Conservation (phyloP, 1,284 basidiomycete genomes). For the Trametes hirsuta region DNA sequence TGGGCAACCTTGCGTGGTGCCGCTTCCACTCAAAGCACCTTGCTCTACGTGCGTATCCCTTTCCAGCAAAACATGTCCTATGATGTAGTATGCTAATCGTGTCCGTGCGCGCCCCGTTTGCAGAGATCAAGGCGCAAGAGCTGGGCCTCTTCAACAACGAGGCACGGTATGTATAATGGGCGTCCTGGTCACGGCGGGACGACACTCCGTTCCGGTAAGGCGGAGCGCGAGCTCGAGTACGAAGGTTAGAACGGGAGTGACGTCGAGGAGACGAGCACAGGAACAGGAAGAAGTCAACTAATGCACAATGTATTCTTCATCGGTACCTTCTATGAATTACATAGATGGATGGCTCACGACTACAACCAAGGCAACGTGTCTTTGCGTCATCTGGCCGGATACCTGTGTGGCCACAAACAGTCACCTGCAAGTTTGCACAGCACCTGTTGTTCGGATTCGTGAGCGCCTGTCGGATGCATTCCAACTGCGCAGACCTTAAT, state of each 20-base stretch:
- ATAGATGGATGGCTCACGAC: neutral
- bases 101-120: neutral
- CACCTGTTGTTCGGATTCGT: neutral
- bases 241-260: neutral
- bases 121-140: conserved; percentile 23
- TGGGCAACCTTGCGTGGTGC: conserved; percentile 39
- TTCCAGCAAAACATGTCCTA: neutral
- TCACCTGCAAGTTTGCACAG: neutral
- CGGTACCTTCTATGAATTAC: neutral
- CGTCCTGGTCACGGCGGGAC: neutral
- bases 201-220: neutral
- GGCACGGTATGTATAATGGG: conserved; percentile 2
- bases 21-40: conserved; percentile 45
- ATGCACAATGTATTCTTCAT: neutral
- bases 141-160: conserved; percentile 3
- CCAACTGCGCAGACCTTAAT: no score
- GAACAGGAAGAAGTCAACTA: neutral
- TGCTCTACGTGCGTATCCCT: conserved; percentile 39
- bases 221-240: no score
- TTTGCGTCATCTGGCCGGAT: no score
- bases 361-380: neutral
- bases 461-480: no score
- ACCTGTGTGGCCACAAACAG: neutral
- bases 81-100: no score
- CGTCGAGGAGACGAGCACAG: neutral